Evolutionary conservation across 1,284 basidiomycete genomes (phyloP), one percentile per base, ranked within the genome.

Genomic region (Rhodotorula sp.): DNA sequence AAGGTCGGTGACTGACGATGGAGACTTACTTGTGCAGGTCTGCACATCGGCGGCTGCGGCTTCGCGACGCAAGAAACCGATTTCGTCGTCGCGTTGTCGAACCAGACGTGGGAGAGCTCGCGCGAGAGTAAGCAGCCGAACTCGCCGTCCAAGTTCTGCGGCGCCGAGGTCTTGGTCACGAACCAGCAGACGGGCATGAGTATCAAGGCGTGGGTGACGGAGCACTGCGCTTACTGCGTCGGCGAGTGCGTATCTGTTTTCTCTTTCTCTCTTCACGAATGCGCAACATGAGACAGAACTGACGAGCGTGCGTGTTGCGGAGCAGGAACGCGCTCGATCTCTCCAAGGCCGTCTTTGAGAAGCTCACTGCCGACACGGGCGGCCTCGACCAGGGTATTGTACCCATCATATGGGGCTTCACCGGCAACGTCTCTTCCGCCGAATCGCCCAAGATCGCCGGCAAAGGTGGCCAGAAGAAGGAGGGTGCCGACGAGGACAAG

Each of bases 1-100:
- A 10, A 4, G 15, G 15, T 14, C 31, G 1, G 14, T 0, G 18
- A 10, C 18, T n/a, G 38, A 59, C 31, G 4, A 15, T 8, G 12
- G 5, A 38, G 10, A 23, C 61, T 7, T 21, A 7, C 12, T 21
- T 34, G 1, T 19, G 26, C 56, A 62, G 62, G 50, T 12, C 55
- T 57, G 14, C 70, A 71, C 56, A 68, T 47, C 28, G 66, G 66
- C 4, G 31, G 63, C 10, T 71, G 70, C 56, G 70, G 70, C 5
- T 16, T 66, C 56, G 66, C 70, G 1, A n/a, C 60, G 0, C 49
- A 56, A 50, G 38, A 62, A 55, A 57, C 38, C 5, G 70, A 71
- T 47, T 71, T 31, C 23, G 64, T 71, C 38, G 66, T 71, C 23
- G 70, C 66, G 4, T 34, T 71, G 45, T 47, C 60, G 38, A 43